phyloP scores from a whole-genome alignment of 345 rosid species.

The Eucalyptus decipiens region DNA sequence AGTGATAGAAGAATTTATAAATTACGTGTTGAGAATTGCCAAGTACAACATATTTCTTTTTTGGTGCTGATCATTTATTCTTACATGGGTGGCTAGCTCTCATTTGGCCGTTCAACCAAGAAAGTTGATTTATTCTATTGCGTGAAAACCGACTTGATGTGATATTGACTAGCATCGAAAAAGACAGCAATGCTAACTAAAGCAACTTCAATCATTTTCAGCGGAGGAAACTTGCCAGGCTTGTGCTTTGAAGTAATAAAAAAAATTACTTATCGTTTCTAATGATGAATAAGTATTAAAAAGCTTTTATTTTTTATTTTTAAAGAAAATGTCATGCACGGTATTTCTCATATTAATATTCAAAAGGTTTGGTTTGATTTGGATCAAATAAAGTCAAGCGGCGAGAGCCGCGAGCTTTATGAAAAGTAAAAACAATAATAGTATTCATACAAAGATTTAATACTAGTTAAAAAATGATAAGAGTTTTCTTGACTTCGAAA shows the following conservation, averaged over 20 bases:
- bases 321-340: not conserved
- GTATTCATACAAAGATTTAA: not conserved
- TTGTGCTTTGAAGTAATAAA: not conserved
- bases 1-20: not conserved
- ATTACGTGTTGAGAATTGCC: not conserved
- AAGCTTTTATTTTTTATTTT: not conserved
- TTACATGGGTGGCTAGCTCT: not conserved
- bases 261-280: not conserved
- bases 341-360: not conserved
- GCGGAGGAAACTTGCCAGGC: not conserved
- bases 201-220: not conserved
- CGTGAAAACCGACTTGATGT: not conserved
- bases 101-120: not conserved
- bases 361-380: not conserved
- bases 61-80: not conserved
- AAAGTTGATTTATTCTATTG: not conserved
- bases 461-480: not conserved
- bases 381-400: not conserved
- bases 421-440: not conserved
- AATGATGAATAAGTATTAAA: not conserved
- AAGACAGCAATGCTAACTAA: not conserved
- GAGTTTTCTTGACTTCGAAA: not conserved
- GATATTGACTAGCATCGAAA: not conserved
- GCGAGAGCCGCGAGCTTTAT: not conserved
- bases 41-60: not conserved